phyloP scores from a whole-genome alignment of 257 asterid genomes.

The Knoxia roxburghii region DNA sequence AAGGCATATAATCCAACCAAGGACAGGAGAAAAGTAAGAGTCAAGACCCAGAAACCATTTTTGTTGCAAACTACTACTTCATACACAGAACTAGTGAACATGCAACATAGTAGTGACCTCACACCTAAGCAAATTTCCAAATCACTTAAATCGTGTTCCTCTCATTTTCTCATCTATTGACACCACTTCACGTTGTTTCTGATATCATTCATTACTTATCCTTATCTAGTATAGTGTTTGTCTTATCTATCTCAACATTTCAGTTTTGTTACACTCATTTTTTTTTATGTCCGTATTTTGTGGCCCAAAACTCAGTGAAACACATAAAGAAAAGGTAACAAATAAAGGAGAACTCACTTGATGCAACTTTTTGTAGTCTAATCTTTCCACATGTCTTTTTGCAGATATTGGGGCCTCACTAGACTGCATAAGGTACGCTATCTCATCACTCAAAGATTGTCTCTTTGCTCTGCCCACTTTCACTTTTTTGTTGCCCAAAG shows the following conservation, averaged over 20 bases:
- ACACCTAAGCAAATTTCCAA: too few species aligned
- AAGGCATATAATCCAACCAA: constrained; percentile 18
- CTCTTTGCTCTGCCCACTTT: constrained; percentile 30
- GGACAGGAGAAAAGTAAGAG: not conserved
- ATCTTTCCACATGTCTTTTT: constrained; percentile 61
- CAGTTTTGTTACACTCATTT: too few species aligned
- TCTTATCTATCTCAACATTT: too few species aligned
- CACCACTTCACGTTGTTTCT: too few species aligned
- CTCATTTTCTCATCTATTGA: too few species aligned
- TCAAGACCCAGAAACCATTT: not conserved
- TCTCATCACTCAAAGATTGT: constrained; percentile 46
- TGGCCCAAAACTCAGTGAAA: too few species aligned
- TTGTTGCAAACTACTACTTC: too few species aligned
- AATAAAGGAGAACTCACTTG: constrained; percentile 54
- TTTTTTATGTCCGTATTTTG: too few species aligned
- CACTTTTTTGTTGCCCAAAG: constrained; percentile 29
- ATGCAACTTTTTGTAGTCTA: constrained; percentile 78
- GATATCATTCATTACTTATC: too few species aligned
- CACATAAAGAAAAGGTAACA: not conserved
- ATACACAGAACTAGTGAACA: not conserved
- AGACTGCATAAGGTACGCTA: constrained; percentile 50
- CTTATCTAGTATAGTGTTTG: too few species aligned
- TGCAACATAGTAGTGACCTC: too few species aligned
- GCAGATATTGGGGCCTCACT: constrained; percentile 41
- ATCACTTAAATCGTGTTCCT: too few species aligned